A percentile compares a stretch with the other conserved stretches of the same genome.
phyloP scores from a whole-genome alignment of 2,329 filamentous ascomycete genomes.

The Bipolaris zeicola region DNA sequence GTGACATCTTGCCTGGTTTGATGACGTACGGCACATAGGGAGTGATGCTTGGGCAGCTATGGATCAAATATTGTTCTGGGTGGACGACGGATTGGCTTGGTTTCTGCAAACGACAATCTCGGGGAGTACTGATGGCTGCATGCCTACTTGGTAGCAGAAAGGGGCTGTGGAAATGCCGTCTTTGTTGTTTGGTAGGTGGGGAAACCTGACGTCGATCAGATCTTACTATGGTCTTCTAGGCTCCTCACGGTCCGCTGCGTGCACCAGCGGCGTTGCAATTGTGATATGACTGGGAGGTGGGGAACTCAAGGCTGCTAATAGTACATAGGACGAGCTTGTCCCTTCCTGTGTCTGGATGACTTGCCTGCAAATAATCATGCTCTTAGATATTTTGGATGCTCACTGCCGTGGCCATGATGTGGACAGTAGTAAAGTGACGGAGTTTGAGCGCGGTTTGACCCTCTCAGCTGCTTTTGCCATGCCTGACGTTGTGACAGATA shows the following conservation, averaged over 20 bases:
- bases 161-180: constrained; percentile 3
- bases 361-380: constrained; percentile 22
- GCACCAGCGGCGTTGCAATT: constrained; percentile 5
- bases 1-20: constrained; percentile 2
- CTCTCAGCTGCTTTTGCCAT: constrained; percentile 7
- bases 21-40: not conserved
- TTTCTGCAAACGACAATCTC: not conserved
- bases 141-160: not conserved
- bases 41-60: not conserved
- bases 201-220: constrained; percentile 19
- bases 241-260: constrained; percentile 7
- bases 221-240: constrained; percentile 27
- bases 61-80: not conserved
- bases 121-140: not conserved
- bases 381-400: constrained; percentile 17
- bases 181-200: constrained; percentile 25
- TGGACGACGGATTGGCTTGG: constrained; percentile 1
- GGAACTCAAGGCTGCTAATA: constrained; percentile 30
- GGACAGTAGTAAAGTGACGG: constrained; percentile 1
- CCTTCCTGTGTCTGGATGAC: constrained; percentile 19
- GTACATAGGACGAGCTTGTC: constrained; percentile 29
- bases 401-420: constrained; percentile 13
- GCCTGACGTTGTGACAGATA: constrained; percentile 25
- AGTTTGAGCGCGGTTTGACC: constrained; percentile 18
- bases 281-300: constrained; percentile 13